phyloP scores from a whole-genome alignment of 106 monocot genomes.

The Xerophyta viscosa region DNA sequence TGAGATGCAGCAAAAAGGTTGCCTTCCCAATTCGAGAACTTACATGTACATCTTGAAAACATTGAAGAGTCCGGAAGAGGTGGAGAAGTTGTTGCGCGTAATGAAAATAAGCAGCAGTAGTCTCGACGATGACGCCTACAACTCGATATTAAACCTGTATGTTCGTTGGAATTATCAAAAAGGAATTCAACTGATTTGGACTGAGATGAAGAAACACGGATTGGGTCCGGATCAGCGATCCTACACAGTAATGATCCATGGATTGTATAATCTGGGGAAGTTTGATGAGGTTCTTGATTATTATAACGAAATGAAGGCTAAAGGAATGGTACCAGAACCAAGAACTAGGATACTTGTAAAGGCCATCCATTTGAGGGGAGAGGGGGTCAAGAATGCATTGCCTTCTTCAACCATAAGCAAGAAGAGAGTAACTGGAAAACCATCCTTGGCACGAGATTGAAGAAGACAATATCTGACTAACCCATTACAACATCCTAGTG shows the following conservation, averaged over 20 bases:
- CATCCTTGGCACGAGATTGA: not conserved
- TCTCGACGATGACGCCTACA: conserved; percentile 46
- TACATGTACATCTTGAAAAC: conserved; percentile 63
- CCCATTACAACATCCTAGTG: too few species aligned
- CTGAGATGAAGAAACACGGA: conserved; percentile 61
- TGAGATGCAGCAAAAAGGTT: conserved; percentile 69
- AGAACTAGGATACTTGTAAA: conserved; percentile 53
- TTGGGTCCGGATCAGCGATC: conserved; percentile 78
- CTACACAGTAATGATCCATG: conserved; percentile 70
- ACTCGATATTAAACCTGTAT: conserved; percentile 62
- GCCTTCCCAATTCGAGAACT: conserved; percentile 52
- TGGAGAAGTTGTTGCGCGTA: conserved; percentile 22
- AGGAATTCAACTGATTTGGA: conserved; percentile 43
- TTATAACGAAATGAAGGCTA: conserved; percentile 48
- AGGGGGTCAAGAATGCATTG: not conserved
- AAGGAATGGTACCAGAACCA: conserved; percentile 68
- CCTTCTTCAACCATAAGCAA: not conserved
- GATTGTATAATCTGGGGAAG: conserved; percentile 42
- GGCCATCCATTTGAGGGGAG: conserved; percentile 40
- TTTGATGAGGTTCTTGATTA: conserved; percentile 47
- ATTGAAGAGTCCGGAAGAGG: conserved; percentile 40
- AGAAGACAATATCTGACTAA: too few species aligned
- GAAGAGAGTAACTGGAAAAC: conserved; percentile 2
- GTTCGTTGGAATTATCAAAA: conserved; percentile 43
- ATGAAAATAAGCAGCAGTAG: conserved; percentile 51